phyloP scores from a whole-genome alignment of 1,284 basidiomycete genomes.

The Sanguinoderma infundibulare region DNA sequence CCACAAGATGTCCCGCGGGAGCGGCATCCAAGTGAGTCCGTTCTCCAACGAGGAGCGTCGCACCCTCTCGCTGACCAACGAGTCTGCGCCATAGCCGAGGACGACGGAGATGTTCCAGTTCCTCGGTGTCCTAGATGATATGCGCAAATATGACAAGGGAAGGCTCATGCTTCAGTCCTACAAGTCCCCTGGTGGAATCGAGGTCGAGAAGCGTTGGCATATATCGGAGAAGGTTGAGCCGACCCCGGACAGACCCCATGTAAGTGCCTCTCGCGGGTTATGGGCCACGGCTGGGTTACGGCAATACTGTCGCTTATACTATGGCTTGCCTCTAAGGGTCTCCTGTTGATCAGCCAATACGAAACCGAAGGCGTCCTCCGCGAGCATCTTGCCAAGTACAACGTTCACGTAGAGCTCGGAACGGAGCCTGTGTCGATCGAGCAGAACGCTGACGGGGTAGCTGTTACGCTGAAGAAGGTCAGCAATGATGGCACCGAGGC shows the following conservation, averaged over 20 bases:
- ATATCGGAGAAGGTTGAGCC: constrained; percentile 10
- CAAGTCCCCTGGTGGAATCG: constrained; percentile 25
- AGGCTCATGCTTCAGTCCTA: constrained; percentile 19
- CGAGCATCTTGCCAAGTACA: constrained; percentile 30
- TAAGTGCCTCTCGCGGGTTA: constrained; percentile 8
- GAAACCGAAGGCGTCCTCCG: constrained; percentile 36
- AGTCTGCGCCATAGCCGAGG: constrained; percentile 17
- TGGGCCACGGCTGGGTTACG: background rate
- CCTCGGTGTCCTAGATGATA: constrained; percentile 27
- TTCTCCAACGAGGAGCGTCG: background rate
- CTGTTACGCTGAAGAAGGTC: constrained; percentile 16
- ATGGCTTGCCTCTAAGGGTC: background rate
- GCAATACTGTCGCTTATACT: background rate
- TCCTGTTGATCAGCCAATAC: constrained; percentile 31
- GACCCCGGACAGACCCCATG: constrained; percentile 30
- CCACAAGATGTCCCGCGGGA: constrained; percentile 32
- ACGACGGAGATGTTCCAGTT: constrained; percentile 28
- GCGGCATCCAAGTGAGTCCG: constrained; percentile 32
- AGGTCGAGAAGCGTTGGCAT: constrained; percentile 14
- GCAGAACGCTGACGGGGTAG: constrained; percentile 32
- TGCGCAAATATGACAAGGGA: background rate
- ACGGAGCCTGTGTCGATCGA: constrained; percentile 33
- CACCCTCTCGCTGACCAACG: background rate
- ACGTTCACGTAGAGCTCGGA: constrained; percentile 35
- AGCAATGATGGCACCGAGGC: constrained; percentile 8